These are phyloP conservation scores for Halophytophthora batemanensis DNA, from an alignment of 352 stramenopile genomes.

Conservation along the genomic window DNA sequence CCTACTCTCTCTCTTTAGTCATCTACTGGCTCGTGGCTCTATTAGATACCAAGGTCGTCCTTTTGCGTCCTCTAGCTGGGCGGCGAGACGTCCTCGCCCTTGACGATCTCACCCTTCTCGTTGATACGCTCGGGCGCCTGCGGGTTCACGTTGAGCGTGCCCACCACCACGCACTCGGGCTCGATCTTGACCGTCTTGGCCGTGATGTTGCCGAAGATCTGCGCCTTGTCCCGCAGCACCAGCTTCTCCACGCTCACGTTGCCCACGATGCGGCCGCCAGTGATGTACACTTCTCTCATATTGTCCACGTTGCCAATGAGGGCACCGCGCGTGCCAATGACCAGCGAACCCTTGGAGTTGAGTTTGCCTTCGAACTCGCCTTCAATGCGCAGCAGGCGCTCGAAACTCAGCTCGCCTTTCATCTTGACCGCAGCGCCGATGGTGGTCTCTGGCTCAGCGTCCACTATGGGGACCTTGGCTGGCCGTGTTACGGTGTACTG, in stretches of 20 bases:
- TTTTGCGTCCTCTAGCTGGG: slow-evolving; percentile 18
- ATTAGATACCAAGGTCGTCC: slow-evolving; percentile 19
- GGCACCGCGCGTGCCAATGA: slow-evolving; percentile 79
- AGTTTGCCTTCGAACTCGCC: slow-evolving; percentile 89
- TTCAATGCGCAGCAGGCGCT: slow-evolving; percentile 86
- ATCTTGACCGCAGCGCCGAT: slow-evolving; percentile 83
- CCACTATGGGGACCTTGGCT: slow-evolving; percentile 64
- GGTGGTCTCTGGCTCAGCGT: slow-evolving; percentile 76
- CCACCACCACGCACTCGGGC: slow-evolving; percentile 82
- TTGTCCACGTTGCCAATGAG: slow-evolving; percentile 80
- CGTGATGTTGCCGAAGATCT: slow-evolving; percentile 89
- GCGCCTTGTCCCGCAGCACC: slow-evolving; percentile 78
- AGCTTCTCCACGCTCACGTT: slow-evolving; percentile 86
- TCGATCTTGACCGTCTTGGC: slow-evolving; percentile 89
- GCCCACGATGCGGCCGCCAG: slow-evolving; percentile 82
- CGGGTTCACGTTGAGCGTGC: slow-evolving; percentile 84
- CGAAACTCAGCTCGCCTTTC: slow-evolving; percentile 90
- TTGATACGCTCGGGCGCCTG: slow-evolving; percentile 83
- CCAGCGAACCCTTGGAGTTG: slow-evolving; percentile 85
- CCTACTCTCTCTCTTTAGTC: slow-evolving; percentile 3
- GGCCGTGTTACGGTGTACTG: slow-evolving; percentile 45
- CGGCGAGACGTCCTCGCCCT: slow-evolving; percentile 33
- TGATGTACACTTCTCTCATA: slow-evolving; percentile 88
- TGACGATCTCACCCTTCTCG: slow-evolving; percentile 76
- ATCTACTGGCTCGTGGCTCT: slow-evolving; percentile 11